Conservation (phyloP, 2,329 filamentous ascomycete genomes). For the Penicillium sp. region DNA sequence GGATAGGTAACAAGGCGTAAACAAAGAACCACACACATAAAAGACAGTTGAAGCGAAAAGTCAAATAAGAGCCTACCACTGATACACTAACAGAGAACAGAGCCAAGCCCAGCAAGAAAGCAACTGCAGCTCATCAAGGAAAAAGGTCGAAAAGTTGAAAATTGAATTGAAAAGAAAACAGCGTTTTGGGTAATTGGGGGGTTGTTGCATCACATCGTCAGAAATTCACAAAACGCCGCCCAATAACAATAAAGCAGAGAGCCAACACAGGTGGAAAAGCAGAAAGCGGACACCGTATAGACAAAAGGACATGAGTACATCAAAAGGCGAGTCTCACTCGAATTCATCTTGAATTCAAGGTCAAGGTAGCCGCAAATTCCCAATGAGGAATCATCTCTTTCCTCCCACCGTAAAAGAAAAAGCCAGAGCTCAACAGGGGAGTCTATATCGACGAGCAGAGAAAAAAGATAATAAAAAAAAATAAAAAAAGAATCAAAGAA, state of each 20-base stretch:
- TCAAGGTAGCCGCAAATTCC: neutral
- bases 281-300: neutral
- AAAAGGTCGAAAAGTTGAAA: neutral
- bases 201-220: constrained; percentile 1
- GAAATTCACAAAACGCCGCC: constrained; percentile 4
- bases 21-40: neutral
- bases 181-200: neutral
- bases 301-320: neutral
- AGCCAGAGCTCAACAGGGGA: neutral
- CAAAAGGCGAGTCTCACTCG: neutral
- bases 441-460: neutral
- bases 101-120: neutral
- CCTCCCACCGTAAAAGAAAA: neutral
- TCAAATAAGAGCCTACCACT: neutral
- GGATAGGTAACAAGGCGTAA: neutral
- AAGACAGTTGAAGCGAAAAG: neutral
- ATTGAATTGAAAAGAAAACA: neutral
- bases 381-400: no score
- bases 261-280: neutral
- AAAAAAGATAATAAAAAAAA: neutral
- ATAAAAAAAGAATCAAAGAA: constrained; percentile 1
- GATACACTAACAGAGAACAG: neutral
- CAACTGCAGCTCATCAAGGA: neutral
- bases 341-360: neutral
- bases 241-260: neutral